A percentile compares a stretch with the other conserved stretches of the same genome.
Evolutionary conservation across 2,329 filamentous ascomycete species (phyloP).

Genomic region (Cladosporium sp.): DNA sequence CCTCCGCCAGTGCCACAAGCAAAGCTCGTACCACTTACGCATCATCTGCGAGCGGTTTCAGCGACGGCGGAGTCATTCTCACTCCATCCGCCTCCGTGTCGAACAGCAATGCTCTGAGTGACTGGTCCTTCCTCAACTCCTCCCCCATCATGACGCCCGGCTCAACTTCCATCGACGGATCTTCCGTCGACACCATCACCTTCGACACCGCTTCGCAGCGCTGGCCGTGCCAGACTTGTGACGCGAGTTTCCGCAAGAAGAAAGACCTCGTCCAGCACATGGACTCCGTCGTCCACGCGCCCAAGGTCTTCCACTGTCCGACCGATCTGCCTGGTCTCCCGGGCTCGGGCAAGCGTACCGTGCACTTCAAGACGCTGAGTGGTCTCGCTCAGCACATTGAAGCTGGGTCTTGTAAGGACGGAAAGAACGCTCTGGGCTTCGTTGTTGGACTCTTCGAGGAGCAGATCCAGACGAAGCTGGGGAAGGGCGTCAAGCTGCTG

Average conservation of each 20-base stretch:
- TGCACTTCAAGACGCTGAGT: conserved; percentile 24
- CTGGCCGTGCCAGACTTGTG: conserved; percentile 21
- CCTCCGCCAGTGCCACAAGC: no score
- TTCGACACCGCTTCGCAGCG: not conserved
- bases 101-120: not conserved
- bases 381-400: conserved; percentile 26
- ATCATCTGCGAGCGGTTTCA: no score
- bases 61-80: no score
- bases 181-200: conserved; percentile 2
- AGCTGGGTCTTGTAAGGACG: conserved; percentile 19
- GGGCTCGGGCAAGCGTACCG: no score
- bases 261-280: conserved; percentile 21
- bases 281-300: conserved; percentile 20
- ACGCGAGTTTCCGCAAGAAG: conserved; percentile 17
- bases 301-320: conserved; percentile 23
- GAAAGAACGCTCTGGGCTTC: conserved; percentile 10
- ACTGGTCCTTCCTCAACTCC: conserved; percentile 21
- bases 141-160: not conserved
- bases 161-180: not conserved
- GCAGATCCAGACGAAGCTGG: no score
- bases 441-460: not conserved
- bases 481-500: no score
- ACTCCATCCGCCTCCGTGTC: no score
- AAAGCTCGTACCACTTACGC: no score
- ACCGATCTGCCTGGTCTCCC: not conserved